Evolutionary conservation across 768 basidiomycete species (phyloP).

Genomic region (Mycena epipterygia): DNA sequence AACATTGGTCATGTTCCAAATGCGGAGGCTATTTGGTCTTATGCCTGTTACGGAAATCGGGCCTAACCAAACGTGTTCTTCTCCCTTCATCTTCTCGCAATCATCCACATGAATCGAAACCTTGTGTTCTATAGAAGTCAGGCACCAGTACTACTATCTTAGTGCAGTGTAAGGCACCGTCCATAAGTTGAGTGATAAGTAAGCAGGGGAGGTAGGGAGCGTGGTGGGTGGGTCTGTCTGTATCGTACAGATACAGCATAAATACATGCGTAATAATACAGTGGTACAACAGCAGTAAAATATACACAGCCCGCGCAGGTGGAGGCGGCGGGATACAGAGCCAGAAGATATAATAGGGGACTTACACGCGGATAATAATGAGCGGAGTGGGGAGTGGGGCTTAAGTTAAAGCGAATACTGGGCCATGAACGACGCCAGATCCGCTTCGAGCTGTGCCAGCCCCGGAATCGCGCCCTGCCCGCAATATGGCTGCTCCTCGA

Average conservation of each 20-base stretch:
- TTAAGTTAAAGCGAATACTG: conserved; percentile 31
- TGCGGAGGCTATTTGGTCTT: neutral
- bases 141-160: neutral
- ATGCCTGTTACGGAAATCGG: neutral
- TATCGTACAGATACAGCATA: neutral
- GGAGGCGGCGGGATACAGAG: conserved; percentile 5
- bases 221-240: conserved; percentile 4
- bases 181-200: conserved; percentile 19
- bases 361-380: neutral
- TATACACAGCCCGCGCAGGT: conserved; percentile 14
- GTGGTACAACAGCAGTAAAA: conserved; percentile 30
- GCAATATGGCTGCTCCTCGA: conserved; percentile 16
- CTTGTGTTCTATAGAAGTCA: conserved; percentile 21
- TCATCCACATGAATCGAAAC: conserved; percentile 2
- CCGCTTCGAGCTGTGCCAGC: conserved; percentile 35
- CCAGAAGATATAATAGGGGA: neutral
- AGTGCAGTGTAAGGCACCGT: no score
- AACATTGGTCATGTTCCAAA: neutral
- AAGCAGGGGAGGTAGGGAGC: neutral
- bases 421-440: conserved; percentile 31
- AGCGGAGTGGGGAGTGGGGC: neutral
- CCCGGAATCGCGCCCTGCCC: conserved; percentile 18
- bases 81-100: neutral
- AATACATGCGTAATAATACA: conserved; percentile 29
- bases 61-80: neutral